phyloP scores from a whole-genome alignment of 83 land plant species.

The Isoetes engelmannii region DNA sequence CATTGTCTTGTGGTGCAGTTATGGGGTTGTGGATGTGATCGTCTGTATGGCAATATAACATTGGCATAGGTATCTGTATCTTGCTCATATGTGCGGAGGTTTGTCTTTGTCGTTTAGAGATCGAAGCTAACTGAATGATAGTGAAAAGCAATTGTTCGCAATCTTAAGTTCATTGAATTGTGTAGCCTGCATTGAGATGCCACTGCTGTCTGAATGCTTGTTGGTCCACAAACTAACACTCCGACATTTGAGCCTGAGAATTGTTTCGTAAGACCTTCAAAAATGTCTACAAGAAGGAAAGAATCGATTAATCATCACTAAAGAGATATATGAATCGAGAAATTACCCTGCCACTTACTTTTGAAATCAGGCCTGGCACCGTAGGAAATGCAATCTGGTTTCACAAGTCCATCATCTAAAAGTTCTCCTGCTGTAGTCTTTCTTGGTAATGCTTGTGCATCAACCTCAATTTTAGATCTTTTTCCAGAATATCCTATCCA shows the following conservation, averaged over 20 bases:
- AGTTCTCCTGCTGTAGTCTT: conserved; percentile 11
- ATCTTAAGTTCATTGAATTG: conserved; percentile 29
- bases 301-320: neutral
- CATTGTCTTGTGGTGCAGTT: no score
- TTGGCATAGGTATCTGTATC: no score
- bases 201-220: conserved; percentile 59
- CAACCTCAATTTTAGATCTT: neutral
- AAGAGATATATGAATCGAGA: neutral
- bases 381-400: conserved; percentile 35
- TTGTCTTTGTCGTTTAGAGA: conserved; percentile 20
- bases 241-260: conserved; percentile 56
- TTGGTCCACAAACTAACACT: conserved; percentile 74
- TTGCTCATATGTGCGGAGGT: no score
- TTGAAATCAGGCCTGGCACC: conserved; percentile 62
- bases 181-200: conserved; percentile 62
- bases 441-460: conserved; percentile 11
- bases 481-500: neutral
- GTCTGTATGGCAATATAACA: no score
- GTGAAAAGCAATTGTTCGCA: conserved; percentile 42
- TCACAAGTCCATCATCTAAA: conserved; percentile 23
- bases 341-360: conserved; percentile 32
- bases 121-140: conserved; percentile 76
- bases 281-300: conserved; percentile 43
- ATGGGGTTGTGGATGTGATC: no score
- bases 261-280: conserved; percentile 30